Conservation (phyloP, 164 flowering plant species). For the Berberis thunbergii region DNA sequence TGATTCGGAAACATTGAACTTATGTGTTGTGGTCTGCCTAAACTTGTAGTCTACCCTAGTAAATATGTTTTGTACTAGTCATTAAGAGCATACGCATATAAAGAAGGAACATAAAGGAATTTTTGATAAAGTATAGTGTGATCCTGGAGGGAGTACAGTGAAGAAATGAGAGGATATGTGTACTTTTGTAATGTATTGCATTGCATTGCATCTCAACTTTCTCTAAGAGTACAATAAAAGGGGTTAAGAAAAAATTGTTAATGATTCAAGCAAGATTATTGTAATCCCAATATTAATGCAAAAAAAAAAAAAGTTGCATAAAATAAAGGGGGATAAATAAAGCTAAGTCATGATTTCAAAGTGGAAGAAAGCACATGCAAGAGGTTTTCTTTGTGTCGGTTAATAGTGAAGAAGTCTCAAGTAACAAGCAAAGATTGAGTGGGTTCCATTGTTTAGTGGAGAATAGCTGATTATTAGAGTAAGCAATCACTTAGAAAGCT, state of each 20-base stretch:
- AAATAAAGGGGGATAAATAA: not conserved
- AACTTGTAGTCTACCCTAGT: too few species aligned
- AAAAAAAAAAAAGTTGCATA: too few species aligned
- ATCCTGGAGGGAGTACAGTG: too few species aligned
- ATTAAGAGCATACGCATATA: too few species aligned
- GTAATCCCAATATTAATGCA: not conserved
- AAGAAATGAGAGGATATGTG: not conserved
- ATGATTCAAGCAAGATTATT: too few species aligned
- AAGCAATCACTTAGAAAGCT: not conserved
- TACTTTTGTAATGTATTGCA: not conserved
- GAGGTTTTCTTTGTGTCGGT: conserved; percentile 12
- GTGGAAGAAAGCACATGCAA: conserved; percentile 11
- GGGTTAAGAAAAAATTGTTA: too few species aligned
- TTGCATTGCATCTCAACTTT: not conserved
- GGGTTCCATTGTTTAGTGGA: conserved; percentile 3
- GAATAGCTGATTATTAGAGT: not conserved
- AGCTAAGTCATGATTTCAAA: conserved; percentile 6
- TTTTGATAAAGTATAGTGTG: too few species aligned
- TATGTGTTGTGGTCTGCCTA: too few species aligned
- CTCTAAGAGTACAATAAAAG: too few species aligned
- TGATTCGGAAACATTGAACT: too few species aligned
- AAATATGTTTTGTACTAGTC: too few species aligned
- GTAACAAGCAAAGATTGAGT: conserved; percentile 10
- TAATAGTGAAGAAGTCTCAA: conserved; percentile 3
- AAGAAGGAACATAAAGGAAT: too few species aligned